phyloP scores from a whole-genome alignment of 805 yeast species.

The Ascoidea tarda region DNA sequence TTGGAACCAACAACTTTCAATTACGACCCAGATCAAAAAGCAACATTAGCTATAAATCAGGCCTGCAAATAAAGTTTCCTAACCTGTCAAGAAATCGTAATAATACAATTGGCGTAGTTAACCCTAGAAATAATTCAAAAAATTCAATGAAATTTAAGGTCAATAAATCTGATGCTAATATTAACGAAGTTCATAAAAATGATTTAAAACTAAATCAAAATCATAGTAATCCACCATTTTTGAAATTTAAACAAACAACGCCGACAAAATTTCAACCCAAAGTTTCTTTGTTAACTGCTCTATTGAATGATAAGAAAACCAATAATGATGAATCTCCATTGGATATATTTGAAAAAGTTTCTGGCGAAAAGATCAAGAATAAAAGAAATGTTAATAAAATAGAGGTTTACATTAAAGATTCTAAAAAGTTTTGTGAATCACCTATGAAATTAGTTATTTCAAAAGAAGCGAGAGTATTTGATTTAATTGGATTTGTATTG shows the following conservation, averaged over 20 bases:
- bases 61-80: neutral
- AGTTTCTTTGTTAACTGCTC: constrained; percentile 2
- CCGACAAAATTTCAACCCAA: neutral
- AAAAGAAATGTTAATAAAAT: constrained; percentile 3
- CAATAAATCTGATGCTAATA: neutral
- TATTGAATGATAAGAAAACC: constrained; percentile 3
- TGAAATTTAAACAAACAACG: neutral
- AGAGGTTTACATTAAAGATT: constrained; percentile 16
- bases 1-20: neutral
- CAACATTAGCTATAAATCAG: neutral
- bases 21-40: neutral
- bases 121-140: neutral
- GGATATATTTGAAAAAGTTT: constrained; percentile 4
- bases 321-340: constrained; percentile 1
- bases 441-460: constrained; percentile 16
- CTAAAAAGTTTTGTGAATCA: constrained; percentile 2
- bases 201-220: no score
- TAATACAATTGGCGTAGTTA: neutral
- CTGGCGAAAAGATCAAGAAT: constrained; percentile 4
- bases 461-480: constrained; percentile 30
- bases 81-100: neutral
- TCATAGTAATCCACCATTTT: no score
- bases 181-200: no score
- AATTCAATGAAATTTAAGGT: no score
- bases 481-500: constrained; percentile 42